A percentile compares a stretch with the other conserved stretches of the same genome.
Evolutionary conservation across 345 rosid species (phyloP).

Genomic region (Euphorbia tirucalli): DNA sequence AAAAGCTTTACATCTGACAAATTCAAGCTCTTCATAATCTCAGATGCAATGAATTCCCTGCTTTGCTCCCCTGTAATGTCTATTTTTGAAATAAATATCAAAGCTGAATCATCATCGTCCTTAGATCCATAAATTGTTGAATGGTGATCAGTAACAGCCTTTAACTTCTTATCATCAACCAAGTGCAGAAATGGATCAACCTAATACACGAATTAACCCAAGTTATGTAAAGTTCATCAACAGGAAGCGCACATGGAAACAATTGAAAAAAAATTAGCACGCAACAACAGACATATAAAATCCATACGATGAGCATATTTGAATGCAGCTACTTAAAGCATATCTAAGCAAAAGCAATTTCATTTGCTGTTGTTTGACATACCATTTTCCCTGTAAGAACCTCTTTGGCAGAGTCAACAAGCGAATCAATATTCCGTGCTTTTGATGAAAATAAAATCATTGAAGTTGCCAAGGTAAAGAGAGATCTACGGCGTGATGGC

Average conservation of each 20-base stretch:
- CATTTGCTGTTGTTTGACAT: conserved; percentile 13
- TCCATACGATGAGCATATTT: neutral
- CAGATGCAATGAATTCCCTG: conserved; percentile 57
- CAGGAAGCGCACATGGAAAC: neutral
- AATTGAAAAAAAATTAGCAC: neutral
- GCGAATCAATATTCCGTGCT: conserved; percentile 56
- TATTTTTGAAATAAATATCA: conserved; percentile 52
- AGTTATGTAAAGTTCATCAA: neutral
- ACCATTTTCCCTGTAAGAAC: conserved; percentile 63
- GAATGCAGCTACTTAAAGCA: conserved; percentile 3
- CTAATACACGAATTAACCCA: conserved; percentile 40
- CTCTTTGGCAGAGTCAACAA: conserved; percentile 50
- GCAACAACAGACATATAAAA: neutral
- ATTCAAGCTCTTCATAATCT: conserved; percentile 66
- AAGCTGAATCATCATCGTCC: conserved; percentile 68
- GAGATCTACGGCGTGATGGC: conserved; percentile 77
- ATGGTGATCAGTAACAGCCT: conserved; percentile 43
- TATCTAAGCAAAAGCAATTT: conserved; percentile 11
- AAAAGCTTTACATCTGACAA: conserved; percentile 52
- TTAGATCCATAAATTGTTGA: conserved; percentile 53
- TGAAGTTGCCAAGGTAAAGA: conserved; percentile 73
- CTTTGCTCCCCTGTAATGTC: conserved; percentile 55
- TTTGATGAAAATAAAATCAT: conserved; percentile 88
- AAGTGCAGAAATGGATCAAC: conserved; percentile 75
- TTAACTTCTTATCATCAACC: conserved; percentile 75